Evolutionary conservation across 108 stramenopile genomes (phyloP).

Genomic region (Skeletonema costatum): DNA sequence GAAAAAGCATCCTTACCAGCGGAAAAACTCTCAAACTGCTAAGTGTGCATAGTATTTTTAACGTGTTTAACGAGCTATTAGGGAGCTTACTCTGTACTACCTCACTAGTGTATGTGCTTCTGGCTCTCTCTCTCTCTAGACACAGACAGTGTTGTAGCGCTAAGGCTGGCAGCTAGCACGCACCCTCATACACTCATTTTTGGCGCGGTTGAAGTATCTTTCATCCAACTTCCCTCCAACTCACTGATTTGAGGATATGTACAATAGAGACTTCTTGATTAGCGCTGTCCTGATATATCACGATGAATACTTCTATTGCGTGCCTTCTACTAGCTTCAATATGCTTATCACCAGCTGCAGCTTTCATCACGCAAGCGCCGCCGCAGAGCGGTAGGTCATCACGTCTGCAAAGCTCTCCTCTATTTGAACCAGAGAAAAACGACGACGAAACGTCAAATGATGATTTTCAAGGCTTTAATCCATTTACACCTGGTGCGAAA

Average conservation of each 20-base stretch:
- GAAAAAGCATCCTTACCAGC: neutral
- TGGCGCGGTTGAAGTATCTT: neutral
- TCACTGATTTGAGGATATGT: no score
- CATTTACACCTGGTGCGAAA: conserved; percentile 42
- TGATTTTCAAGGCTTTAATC: conserved; percentile 44
- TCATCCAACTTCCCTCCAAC: no score
- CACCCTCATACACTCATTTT: no score
- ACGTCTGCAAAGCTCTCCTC: neutral
- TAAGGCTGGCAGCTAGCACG: no score
- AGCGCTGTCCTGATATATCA: no score
- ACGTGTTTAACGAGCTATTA: no score
- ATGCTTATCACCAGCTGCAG: neutral
- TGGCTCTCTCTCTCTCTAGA: no score
- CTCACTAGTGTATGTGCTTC: no score
- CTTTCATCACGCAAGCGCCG: neutral
- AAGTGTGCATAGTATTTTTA: neutral
- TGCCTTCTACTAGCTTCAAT: neutral
- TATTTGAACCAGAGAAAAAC: conserved; percentile 1
- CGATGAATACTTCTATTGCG: neutral
- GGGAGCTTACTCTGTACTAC: no score
- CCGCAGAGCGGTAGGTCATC: neutral
- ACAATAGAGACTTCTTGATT: no score
- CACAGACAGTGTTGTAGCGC: no score
- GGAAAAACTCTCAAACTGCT: neutral
- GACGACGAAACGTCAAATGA: neutral